Conservation (phyloP, 768 basidiomycete genomes). For the Suillus tomentosus region DNA sequence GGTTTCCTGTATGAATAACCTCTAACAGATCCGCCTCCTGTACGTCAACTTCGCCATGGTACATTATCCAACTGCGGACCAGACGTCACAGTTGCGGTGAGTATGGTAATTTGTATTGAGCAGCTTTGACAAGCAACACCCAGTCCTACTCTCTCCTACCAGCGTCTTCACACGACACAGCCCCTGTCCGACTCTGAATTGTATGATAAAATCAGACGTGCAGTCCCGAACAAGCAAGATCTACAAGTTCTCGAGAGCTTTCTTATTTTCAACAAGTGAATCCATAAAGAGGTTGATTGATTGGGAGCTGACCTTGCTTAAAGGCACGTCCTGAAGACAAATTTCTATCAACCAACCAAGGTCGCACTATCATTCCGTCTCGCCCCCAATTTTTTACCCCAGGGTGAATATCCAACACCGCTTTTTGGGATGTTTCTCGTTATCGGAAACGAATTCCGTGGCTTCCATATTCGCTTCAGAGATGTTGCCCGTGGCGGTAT, state of each 20-base stretch:
- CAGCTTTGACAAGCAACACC: not conserved
- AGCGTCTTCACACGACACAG: conserved; percentile 84
- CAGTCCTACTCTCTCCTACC: conserved; percentile 95
- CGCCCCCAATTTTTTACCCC: conserved; percentile 88
- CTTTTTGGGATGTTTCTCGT: conserved; percentile 96
- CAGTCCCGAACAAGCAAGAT: conserved; percentile 88
- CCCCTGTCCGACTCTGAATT: conserved; percentile 85
- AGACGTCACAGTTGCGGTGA: conserved; percentile 63
- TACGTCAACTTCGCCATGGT: conserved; percentile 98
- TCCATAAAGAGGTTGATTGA: not conserved
- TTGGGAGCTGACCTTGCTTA: conserved; percentile 11
- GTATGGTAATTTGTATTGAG: conserved; percentile 20
- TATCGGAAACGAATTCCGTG: conserved; percentile 90
- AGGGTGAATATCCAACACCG: conserved; percentile 90
- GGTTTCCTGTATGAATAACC: not conserved
- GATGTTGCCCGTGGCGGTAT: conserved; percentile 98
- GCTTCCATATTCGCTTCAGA: conserved; percentile 93
- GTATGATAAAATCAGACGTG: conserved; percentile 81
- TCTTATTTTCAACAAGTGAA: conserved; percentile 92
- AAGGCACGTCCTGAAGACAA: conserved; percentile 91
- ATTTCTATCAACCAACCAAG: conserved; percentile 98
- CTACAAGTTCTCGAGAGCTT: conserved; percentile 92
- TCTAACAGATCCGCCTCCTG: conserved; percentile 74
- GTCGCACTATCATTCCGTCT: conserved; percentile 96
- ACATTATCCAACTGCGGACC: conserved; percentile 78